Percentiles rank a stretch among this genome's conserved stretches.
These are phyloP conservation scores for Stentor coeruleus DNA, from an alignment of 73 alveolate species.

Conservation along the genomic window DNA sequence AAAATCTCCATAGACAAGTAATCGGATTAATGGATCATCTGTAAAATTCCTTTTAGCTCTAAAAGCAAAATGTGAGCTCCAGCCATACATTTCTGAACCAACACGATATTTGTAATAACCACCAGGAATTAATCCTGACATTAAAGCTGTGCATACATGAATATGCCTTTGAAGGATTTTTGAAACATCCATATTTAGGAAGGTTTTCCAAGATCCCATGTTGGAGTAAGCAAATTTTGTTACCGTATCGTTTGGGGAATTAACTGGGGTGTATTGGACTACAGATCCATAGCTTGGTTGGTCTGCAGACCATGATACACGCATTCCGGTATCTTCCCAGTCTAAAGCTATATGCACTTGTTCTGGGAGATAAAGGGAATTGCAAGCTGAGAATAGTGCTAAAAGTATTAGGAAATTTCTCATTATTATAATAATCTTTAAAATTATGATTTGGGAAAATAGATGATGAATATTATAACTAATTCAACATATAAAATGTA, in stretches of 20 bases:
- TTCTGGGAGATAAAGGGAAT: not conserved
- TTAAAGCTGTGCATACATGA: not conserved
- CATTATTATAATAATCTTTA: too few relatives aligned
- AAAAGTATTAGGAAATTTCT: too few relatives aligned
- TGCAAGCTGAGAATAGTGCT: too few relatives aligned
- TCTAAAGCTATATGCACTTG: not conserved
- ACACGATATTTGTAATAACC: not conserved
- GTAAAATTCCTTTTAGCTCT: not conserved
- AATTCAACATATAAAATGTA: too few relatives aligned
- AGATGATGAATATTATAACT: too few relatives aligned
- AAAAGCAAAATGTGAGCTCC: not conserved
- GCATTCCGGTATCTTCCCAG: not conserved
- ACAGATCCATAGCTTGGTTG: not conserved
- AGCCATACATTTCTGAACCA: not conserved
- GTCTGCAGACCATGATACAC: not conserved
- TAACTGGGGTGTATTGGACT: not conserved
- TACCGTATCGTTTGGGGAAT: not conserved
- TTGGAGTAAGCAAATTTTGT: not conserved
- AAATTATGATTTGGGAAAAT: too few relatives aligned
- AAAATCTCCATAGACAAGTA: conserved; percentile 3
- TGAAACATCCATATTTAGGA: not conserved
- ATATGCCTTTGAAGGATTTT: not conserved
- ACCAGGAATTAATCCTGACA: not conserved
- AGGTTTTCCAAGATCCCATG: not conserved
- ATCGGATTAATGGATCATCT: not conserved